Conservation (phyloP, 495 filamentous ascomycete genomes). For the Podospora pseudocomata region DNA sequence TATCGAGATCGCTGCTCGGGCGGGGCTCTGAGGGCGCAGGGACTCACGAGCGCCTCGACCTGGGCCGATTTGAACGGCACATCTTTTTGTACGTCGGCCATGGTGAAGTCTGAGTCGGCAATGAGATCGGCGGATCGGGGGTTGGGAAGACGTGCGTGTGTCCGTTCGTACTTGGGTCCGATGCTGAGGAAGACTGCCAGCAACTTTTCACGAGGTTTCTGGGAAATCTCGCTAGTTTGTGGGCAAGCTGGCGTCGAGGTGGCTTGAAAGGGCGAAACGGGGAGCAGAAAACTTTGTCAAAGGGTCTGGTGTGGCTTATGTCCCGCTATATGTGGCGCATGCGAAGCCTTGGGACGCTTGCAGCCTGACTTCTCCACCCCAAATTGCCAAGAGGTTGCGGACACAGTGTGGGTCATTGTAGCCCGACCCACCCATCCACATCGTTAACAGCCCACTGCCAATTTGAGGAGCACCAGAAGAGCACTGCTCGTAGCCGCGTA, state of each 20-base stretch:
- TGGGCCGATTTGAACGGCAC: constrained; percentile 71
- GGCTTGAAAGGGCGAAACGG: constrained; percentile 15
- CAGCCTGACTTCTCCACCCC: not conserved
- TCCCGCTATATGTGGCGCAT: not conserved
- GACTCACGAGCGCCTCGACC: constrained; percentile 73
- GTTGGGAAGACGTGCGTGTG: not conserved
- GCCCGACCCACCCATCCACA: not conserved
- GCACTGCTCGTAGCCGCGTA: too few species aligned
- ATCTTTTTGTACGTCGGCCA: constrained; percentile 53
- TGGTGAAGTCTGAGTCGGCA: constrained; percentile 24
- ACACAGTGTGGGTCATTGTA: not conserved
- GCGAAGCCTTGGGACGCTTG: not conserved
- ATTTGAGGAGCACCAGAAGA: not conserved
- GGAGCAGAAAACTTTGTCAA: constrained; percentile 7
- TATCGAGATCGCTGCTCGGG: constrained; percentile 13
- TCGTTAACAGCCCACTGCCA: not conserved
- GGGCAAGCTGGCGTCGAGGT: constrained; percentile 21
- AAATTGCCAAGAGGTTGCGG: not conserved
- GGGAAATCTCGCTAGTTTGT: constrained; percentile 37
- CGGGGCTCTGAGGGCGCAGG: constrained; percentile 18
- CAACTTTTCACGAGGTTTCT: constrained; percentile 18
- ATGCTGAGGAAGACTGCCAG: constrained; percentile 13
- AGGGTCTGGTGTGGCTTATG: constrained; percentile 6
- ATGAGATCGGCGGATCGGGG: not conserved
- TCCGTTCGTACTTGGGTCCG: constrained; percentile 9